Evolutionary conservation across 2,329 filamentous ascomycete genomes (phyloP).

Genomic region (Diaporthe citri): DNA sequence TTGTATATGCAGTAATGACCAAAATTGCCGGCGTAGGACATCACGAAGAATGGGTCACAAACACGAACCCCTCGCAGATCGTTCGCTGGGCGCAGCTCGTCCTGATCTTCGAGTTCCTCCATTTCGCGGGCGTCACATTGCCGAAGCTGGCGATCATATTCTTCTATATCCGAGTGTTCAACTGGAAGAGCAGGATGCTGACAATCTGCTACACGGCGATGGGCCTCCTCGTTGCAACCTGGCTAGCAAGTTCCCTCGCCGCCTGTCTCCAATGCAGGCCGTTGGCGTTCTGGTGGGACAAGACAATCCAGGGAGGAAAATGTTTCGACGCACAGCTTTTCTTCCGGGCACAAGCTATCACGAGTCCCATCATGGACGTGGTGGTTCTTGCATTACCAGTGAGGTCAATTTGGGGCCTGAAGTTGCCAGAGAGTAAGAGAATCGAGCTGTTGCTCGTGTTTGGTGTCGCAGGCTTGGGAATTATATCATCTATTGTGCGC

Average conservation of each 20-base stretch:
- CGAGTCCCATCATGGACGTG: not conserved
- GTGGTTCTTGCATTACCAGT: not conserved
- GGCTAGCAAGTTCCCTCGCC: not conserved
- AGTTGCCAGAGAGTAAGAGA: constrained; percentile 4
- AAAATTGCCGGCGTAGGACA: not conserved
- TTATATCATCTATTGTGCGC: constrained; percentile 17
- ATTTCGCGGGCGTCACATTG: not conserved
- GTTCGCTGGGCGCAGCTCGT: not conserved
- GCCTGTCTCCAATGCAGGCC: constrained; percentile 9
- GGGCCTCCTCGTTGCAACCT: not conserved
- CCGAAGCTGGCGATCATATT: not conserved
- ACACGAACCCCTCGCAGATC: not conserved
- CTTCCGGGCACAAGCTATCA: not conserved
- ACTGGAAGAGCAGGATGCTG: not conserved
- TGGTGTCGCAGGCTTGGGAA: constrained; percentile 4
- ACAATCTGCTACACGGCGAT: not conserved
- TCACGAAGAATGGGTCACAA: not conserved
- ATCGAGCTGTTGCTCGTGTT: constrained; percentile 10
- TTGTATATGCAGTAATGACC: not conserved
- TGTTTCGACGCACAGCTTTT: constrained; percentile 8
- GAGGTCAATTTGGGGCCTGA: constrained; percentile 5
- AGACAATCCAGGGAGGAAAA: not conserved
- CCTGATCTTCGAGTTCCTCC: not conserved
- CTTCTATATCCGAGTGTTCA: constrained; percentile 10
- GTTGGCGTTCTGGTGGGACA: constrained; percentile 28